Percentiles rank a stretch among this genome's conserved stretches.
phyloP scores from a whole-genome alignment of 208 protist species.

The Vickermania spadyakhi region DNA sequence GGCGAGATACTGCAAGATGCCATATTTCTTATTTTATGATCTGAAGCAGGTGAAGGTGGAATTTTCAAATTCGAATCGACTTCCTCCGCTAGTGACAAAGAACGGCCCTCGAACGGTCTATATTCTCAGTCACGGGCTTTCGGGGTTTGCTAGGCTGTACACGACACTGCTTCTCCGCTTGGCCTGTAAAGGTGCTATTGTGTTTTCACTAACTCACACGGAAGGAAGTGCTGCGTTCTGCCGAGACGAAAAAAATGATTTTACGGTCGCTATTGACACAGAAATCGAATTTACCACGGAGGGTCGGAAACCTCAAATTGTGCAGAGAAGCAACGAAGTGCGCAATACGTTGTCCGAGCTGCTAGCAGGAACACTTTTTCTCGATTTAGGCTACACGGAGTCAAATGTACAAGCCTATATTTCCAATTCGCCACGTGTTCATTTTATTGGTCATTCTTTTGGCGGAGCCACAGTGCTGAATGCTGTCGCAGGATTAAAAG shows the following conservation, averaged over 20 bases:
- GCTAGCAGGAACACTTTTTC: conserved; percentile 27
- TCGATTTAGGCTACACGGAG: conserved; percentile 15
- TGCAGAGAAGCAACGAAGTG: conserved; percentile 33
- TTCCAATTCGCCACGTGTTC: conserved; percentile 8
- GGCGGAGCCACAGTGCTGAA: conserved; percentile 59
- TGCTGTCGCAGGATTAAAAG: conserved; percentile 20
- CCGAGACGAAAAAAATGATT: conserved; percentile 24
- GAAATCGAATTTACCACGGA: conserved; percentile 19
- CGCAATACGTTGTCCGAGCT: conserved; percentile 14
- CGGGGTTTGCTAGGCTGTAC: conserved; percentile 55
- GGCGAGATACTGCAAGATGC: conserved; percentile 32
- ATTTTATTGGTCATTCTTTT: conserved; percentile 77
- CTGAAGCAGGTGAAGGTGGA: conserved; percentile 20
- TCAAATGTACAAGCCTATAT: conserved; percentile 24
- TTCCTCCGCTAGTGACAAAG: conserved; percentile 21
- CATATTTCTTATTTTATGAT: conserved; percentile 42
- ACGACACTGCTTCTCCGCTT: conserved; percentile 52
- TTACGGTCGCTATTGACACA: conserved; percentile 23
- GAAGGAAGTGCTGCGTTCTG: conserved; percentile 75
- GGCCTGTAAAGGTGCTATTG: conserved; percentile 55
- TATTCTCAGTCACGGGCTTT: conserved; percentile 77
- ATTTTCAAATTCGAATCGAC: conserved; percentile 11
- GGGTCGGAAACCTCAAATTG: conserved; percentile 47
- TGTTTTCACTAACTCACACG: conserved; percentile 62
- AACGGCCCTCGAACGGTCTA: conserved; percentile 35